Conservation (phyloP, 345 rosid species). For the Garcia nutans region DNA sequence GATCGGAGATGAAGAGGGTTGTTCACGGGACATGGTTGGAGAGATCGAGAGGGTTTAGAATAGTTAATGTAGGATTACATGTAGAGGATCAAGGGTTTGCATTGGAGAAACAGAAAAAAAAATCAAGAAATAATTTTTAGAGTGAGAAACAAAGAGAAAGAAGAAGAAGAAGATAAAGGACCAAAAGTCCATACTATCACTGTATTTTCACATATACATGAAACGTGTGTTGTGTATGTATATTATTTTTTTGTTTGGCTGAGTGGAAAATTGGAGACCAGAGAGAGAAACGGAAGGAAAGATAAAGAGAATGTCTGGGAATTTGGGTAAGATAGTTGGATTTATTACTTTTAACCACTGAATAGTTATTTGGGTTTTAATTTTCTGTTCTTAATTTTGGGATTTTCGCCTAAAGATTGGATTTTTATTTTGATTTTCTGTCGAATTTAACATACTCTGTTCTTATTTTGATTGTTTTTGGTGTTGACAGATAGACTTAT, state of each 20-base stretch:
- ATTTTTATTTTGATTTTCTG: background rate
- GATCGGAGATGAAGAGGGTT: slow-evolving; percentile 41
- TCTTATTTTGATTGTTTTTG: background rate
- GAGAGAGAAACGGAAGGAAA: background rate
- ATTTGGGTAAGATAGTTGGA: background rate
- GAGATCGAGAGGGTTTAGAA: slow-evolving; percentile 48
- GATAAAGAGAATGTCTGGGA: slow-evolving; percentile 5
- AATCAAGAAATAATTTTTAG: slow-evolving; percentile 8
- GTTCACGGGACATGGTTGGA: slow-evolving; percentile 44
- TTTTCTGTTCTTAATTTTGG: background rate
- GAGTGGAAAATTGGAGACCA: background rate
- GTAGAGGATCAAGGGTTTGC: slow-evolving; percentile 35
- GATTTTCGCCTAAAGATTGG: background rate
- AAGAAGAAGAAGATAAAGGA: slow-evolving; percentile 19
- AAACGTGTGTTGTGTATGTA: background rate
- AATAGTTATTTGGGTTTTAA: background rate
- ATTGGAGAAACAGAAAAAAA: slow-evolving; percentile 10
- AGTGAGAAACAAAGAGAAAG: slow-evolving; percentile 4
- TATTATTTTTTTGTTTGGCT: background rate
- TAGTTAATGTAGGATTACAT: slow-evolving; percentile 36
- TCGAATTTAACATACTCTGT: background rate
- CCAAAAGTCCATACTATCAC: slow-evolving; percentile 31
- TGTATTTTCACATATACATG: background rate
- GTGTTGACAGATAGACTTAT: background rate
- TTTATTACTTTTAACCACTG: slow-evolving; percentile 4